Evolutionary conservation across 305 asterid genomes (phyloP).

Genomic region (Solanum aculeatissimum): DNA sequence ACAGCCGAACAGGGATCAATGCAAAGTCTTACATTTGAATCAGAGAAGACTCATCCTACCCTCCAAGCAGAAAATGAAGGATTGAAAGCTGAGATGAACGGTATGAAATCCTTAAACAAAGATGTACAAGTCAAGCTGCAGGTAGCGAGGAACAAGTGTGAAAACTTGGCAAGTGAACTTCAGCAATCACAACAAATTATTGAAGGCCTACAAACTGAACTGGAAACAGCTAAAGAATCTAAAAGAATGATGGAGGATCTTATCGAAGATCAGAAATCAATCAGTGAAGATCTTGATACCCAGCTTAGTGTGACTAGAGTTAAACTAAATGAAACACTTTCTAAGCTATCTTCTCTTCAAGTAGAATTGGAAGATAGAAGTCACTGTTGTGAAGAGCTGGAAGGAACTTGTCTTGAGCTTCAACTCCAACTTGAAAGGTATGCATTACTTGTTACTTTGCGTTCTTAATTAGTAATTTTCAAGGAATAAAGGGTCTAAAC

Average conservation of each 20-base stretch:
- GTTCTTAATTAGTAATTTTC: background rate
- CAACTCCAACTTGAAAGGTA: conserved; percentile 86
- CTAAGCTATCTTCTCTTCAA: conserved; percentile 50
- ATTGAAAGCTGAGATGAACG: conserved; percentile 31
- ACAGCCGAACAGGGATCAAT: conserved; percentile 29
- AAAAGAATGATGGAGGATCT: conserved; percentile 42
- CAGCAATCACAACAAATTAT: conserved; percentile 18
- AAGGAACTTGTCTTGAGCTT: conserved; percentile 71
- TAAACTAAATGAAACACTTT: conserved; percentile 32
- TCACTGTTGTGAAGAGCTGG: conserved; percentile 61
- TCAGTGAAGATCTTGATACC: conserved; percentile 65
- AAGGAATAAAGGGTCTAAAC: background rate
- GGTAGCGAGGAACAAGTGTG: conserved; percentile 6
- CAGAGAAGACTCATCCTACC: conserved; percentile 34
- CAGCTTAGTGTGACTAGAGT: conserved; percentile 42
- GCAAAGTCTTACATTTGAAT: conserved; percentile 24
- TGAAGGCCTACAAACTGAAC: conserved; percentile 21
- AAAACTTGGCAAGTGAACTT: conserved; percentile 17
- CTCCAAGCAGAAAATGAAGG: conserved; percentile 32
- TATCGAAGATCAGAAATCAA: conserved; percentile 46
- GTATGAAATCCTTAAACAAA: conserved; percentile 9
- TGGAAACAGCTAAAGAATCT: conserved; percentile 34
- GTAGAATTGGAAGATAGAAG: conserved; percentile 56
- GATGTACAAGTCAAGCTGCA: conserved; percentile 16
- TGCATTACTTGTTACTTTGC: background rate